Base-by-base conservation (phyloP, 1,139 yeast genomes). In the Yamadazyma atmosphaerica region DNA sequence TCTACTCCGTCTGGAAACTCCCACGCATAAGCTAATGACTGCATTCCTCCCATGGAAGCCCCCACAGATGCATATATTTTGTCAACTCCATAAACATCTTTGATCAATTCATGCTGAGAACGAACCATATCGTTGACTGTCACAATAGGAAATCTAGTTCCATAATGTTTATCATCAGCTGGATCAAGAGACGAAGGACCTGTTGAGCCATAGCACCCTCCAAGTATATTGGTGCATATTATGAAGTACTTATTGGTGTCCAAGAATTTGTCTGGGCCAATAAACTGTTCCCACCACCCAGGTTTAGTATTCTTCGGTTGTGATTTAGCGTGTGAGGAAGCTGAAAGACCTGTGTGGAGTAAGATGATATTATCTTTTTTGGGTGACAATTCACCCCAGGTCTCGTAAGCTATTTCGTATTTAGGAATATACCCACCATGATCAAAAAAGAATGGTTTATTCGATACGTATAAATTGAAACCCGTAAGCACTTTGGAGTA, bases 31-130 rank as follows among this genome's bases (percentile, higher is more conserved):
- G 97, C 95, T 41, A 89, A 71, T 9, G 92, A 83, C 63, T 89
- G 97, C 96, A 89, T 88, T 14, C 97, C 98, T 21, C 98, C 98
- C 95, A 89, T 87, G 0, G 96, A 87, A 1, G 96, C 85, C 5
- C 98, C 98, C 3, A 90, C 80, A 1, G 89, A 78, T 1, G 96
- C 96, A 57, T 80, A 79, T 19, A 89, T 63, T 56, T 78, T 82
- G 2, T 54, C 40, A 19, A 85, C 85, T 0, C 81, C 81, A 45
- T 88, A 78, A 27, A 76, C 79, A 33, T 81, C 75, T 22, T 62
- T 64, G 14, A 89, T 68, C 32, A 89, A 65, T 38, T 85, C 72
- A 46, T 87, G 74, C 64, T 89, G 98, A 0, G 95, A 96, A 36
- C 96, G 68, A 1, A 86, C 86, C 95, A 89, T 89, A 56, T 89